Base-by-base conservation (phyloP, 2,329 filamentous ascomycete species). In the Epichloe gansuensis region DNA sequence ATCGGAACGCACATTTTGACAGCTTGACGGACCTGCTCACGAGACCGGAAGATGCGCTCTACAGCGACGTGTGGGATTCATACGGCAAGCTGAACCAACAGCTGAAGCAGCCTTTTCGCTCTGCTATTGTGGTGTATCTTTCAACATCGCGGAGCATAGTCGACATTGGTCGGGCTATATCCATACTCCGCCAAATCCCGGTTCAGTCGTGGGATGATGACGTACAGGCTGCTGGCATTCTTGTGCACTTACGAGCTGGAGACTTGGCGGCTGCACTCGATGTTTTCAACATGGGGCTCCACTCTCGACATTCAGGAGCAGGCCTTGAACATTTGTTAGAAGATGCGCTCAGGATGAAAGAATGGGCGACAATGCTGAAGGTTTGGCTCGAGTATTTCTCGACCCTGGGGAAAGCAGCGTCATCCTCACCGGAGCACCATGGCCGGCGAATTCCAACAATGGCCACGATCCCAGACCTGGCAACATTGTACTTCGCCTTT, bases 321-420 rank as follows among this genome's bases (percentile, higher is more conserved):
- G 73, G 71, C 2, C 58, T 78, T 6, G 73, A 76, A 44, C 60
- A 69, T 17, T 55, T 79, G 5, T 56, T 76, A 17, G 63, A 70
- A 7, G 63, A 70, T 45, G 66, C 68, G 2, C 64, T 79, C 36
- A 61, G 56, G 34, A 60, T 60, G 2, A 57, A 59, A 11, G 58
- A 65, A 3, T 75, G 72, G 72, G 44, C 62, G 2, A 50, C 58
- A 13, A 55, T 70, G 1, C 54, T 68, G n/a, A 59, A 67, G 8
- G 57, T 67, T 0, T 74, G 71, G 71, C 49, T 61, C 21, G 55
- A 62, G 1, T 72, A 68, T 55, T 64, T 60, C 47, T 50, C 54
- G 2, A 53, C 58, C 13, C 7, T 38, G 11, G 34, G 17, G 38
- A 49, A 45, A n/a, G 23, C 35, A 7, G 21, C 21, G 7, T 38